Evolutionary conservation across 805 yeast genomes (phyloP), one percentile per base, ranked within the genome.

Genomic region (Clavispora phyllophila): DNA sequence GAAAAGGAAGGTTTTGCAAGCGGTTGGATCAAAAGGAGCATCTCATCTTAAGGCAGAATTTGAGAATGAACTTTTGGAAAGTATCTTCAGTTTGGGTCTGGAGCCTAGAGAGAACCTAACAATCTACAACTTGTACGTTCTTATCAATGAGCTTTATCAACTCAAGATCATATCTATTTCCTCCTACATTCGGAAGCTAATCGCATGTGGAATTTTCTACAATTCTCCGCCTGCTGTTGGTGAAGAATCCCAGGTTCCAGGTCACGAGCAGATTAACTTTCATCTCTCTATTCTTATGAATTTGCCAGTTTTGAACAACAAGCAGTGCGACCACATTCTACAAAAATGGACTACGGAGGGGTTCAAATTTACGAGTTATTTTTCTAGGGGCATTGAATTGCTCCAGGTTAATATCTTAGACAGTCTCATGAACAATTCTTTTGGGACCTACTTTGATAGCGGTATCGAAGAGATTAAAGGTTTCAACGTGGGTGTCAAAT

Each of bases 151-250:
- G 56, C 59, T 82, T 3, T 70, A 72, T 38, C 74, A 71, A 33
- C 50, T 71, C 41, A 74, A 73, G 36, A 59, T 84, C 19, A 70
- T 84, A 19, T 62, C 77, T 2, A 68, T 81, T 13, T 79, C 84
- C 1, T 74, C 84, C 1, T 91, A 91, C 55, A 70, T 90, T 44
- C 69, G 97, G 54, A 79, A 82, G 51, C 66, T 90, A 28, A 89
- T 91, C 36, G 87, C 96, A 9, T 81, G 93, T 0, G 99, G 97
- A 4, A 70, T 88, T 0, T 77, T 90, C 36, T 87, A 85, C 60
- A 61, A 79, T 10, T 48, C 58, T 3, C 64, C 70, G 3, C 72
- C 77, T 7, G 76, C 54, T 24, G 47, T 48, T 9, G 52, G 55
- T 2, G 43, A 36, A n/a, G 28, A 25, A 10, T 22, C 35, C 7